Percentiles rank a stretch among this genome's conserved stretches.
These are phyloP conservation scores for Ceriops decandra DNA, from an alignment of 345 rosid species.

Conservation along the genomic window DNA sequence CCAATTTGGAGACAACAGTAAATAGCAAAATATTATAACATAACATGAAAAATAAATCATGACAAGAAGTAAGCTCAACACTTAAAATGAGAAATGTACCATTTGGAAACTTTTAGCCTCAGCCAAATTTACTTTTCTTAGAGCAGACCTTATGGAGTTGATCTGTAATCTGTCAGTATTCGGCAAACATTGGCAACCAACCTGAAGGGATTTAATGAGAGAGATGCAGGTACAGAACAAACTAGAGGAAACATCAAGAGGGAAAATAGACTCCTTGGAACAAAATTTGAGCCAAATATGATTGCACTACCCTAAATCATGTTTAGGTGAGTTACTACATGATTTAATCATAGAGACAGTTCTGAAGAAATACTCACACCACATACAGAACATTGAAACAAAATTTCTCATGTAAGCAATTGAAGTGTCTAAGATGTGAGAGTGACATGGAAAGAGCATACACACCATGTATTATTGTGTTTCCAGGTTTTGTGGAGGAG, in stretches of 20 bases:
- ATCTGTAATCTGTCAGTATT: slow-evolving; percentile 38
- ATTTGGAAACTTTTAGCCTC: slow-evolving; percentile 38
- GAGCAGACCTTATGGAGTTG: slow-evolving; percentile 41
- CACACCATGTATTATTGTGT: no score
- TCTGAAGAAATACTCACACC: neutral
- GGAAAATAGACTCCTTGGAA: neutral
- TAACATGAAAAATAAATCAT: neutral
- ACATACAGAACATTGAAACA: no score
- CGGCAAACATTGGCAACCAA: slow-evolving; percentile 43
- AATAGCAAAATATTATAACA: neutral
- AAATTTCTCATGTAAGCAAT: no score
- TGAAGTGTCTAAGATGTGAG: no score
- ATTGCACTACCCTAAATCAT: neutral
- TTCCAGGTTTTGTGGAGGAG: no score
- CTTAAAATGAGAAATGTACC: slow-evolving; percentile 36
- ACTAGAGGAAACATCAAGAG: neutral
- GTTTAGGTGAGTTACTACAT: neutral
- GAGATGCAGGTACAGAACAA: neutral
- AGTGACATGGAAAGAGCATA: no score
- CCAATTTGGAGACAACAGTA: neutral
- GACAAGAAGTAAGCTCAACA: neutral
- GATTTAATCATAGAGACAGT: slow-evolving; percentile 7
- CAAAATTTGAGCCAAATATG: slow-evolving; percentile 4
- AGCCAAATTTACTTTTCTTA: slow-evolving; percentile 41
- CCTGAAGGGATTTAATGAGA: slow-evolving; percentile 39